Percentiles rank a stretch among this genome's conserved stretches.
Evolutionary conservation across 2,329 filamentous ascomycete genomes (phyloP).

Genomic region (Botrytis tulipae): DNA sequence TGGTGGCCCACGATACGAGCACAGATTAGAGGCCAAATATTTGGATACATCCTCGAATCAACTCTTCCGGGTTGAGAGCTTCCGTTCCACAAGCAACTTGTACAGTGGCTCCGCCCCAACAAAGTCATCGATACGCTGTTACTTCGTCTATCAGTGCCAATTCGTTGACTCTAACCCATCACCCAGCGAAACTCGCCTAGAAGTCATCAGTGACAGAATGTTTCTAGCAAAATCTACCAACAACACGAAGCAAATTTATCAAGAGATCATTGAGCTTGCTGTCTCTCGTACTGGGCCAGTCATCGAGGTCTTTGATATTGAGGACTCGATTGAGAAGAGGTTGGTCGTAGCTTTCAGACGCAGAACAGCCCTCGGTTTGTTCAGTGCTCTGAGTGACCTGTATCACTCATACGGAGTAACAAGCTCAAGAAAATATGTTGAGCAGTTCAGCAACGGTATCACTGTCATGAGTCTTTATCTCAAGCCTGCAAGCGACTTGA

Average conservation of each 20-base stretch:
- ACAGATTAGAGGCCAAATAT: conserved; percentile 92
- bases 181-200: conserved; percentile 80
- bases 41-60: conserved; percentile 71
- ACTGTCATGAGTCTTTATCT: conserved; percentile 96
- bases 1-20: conserved; percentile 85
- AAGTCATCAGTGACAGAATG: conserved; percentile 87
- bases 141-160: conserved; percentile 97
- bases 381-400: conserved; percentile 90
- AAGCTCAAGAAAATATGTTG: conserved; percentile 93
- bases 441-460: conserved; percentile 98
- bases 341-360: conserved; percentile 93
- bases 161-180: conserved; percentile 76
- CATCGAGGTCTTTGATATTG: conserved; percentile 96
- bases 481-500: conserved; percentile 63
- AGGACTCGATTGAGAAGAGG: conserved; percentile 86
- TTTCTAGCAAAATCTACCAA: conserved; percentile 94
- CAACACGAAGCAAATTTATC: conserved; percentile 95
- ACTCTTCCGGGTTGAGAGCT: conserved; percentile 93
- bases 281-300: conserved; percentile 86
- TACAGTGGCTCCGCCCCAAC: conserved; percentile 58
- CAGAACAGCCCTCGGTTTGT: conserved; percentile 86
- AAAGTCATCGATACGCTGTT: conserved; percentile 86
- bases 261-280: conserved; percentile 84
- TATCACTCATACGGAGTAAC: conserved; percentile 99
- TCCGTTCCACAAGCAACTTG: conserved; percentile 83